phyloP scores from a whole-genome alignment of 148 eudicot species.

The Gaultheria prostrata region DNA sequence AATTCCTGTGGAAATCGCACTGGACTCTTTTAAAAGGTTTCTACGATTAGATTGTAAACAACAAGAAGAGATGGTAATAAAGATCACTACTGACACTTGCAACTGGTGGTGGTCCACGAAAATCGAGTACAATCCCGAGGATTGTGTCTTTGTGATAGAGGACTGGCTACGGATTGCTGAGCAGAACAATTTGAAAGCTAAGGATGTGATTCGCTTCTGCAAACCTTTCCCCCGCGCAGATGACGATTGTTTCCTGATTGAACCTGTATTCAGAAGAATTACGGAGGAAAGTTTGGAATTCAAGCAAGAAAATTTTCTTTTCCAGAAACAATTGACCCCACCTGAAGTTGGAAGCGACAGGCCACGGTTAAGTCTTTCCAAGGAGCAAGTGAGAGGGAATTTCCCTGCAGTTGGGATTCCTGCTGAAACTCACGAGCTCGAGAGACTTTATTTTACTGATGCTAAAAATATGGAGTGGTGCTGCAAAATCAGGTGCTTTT shows the following conservation, averaged over 20 bases:
- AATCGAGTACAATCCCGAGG: not conserved
- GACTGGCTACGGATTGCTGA: not conserved
- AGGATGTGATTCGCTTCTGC: not conserved
- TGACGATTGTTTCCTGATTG: not conserved
- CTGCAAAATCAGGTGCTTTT: not conserved
- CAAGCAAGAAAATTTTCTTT: not conserved
- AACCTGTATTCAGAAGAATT: not conserved
- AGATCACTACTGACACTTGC: not conserved
- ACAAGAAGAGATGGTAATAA: not conserved
- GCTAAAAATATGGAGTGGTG: not conserved
- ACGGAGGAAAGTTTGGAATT: not conserved
- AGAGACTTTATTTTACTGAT: not conserved
- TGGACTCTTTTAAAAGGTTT: not conserved
- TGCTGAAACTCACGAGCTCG: not conserved
- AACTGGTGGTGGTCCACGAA: not conserved
- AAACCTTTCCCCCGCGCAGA: not conserved
- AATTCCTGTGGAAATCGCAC: slow-evolving; percentile 1
- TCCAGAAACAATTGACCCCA: not conserved
- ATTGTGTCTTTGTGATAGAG: not conserved
- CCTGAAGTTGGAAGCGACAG: not conserved
- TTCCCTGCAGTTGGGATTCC: slow-evolving; percentile 1
- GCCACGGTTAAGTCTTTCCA: not conserved
- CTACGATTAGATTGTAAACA: not conserved
- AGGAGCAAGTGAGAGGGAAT: not conserved
- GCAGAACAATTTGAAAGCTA: not conserved